Base-by-base conservation (phyloP, 192 early-diverging fungal genomes). In the Spinellus fusiger region DNA sequence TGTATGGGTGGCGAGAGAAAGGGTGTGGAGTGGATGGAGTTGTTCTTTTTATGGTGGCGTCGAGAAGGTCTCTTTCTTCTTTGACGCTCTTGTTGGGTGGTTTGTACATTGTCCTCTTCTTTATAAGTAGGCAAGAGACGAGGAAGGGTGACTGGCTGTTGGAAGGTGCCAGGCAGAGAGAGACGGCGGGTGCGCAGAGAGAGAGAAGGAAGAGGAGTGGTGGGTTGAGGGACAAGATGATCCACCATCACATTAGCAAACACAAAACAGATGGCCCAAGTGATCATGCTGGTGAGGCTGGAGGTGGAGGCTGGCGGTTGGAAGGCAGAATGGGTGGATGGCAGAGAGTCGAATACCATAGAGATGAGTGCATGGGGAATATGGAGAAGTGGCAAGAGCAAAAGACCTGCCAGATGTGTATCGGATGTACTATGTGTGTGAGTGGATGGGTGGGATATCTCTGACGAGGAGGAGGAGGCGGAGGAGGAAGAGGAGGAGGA, bases 331-430 rank as follows among this genome's bases (percentile, higher is more conserved):
- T n/a, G n/a, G n/a, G n/a, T n/a, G n/a, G 40, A 44, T 33, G 54
- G 29, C 16, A 40, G 23, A 56, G 54, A 56, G 26, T 56, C 54
- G 38, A 56, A 56, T 32, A 25, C 54, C 33, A 56, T 56, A 20
- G 54, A 56, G 38, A 56, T 56, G 23, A 56, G 54, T 32, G 54
- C 54, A 35, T 56, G 54, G 23, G 54, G 54, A 35, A 56, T 25
- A 37, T 56, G 54, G 26, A 56, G 54, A 22, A 56, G 35, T 25
- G 54, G 54, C 38, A 56, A 35, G 18, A 56, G 35, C 35, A 56
- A 56, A 22, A 56, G 25, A 1, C 32, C 35, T 35, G 54, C 20
- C 15, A 56, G 33, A 35, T 34, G 54, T 32, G 54, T 13, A 15
- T 56, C 54, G 35, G 38, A 35, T 37, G 15, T 52, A 52, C 31